phyloP scores from a whole-genome alignment of 441 rosid genomes.

The Populus hybrid region DNA sequence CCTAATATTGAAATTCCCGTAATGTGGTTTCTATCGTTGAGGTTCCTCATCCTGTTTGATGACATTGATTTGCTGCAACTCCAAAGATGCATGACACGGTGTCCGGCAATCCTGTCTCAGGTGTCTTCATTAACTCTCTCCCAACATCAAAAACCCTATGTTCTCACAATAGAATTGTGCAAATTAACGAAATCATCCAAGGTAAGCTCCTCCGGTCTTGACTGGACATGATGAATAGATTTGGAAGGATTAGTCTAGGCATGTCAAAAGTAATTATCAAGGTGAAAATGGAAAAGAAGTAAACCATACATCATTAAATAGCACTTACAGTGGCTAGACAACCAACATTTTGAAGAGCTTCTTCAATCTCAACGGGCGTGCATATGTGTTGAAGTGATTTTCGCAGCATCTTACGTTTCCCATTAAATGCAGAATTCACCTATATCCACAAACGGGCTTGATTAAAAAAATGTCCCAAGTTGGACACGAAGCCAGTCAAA shows the following conservation, averaged over 20 bases:
- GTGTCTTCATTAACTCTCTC: neutral
- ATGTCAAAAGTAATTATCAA: neutral
- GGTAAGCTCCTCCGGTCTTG: constrained; percentile 92
- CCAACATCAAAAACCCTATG: neutral
- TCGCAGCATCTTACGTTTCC: constrained; percentile 87
- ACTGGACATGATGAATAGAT: constrained; percentile 36
- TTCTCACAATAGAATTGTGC: constrained; percentile 50
- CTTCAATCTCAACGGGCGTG: constrained; percentile 63
- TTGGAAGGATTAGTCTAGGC: neutral
- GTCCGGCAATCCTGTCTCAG: neutral
- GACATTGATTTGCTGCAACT: neutral
- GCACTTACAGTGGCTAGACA: constrained; percentile 64
- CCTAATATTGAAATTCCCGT: neutral
- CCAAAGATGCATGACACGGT: neutral
- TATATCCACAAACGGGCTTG: constrained; percentile 13
- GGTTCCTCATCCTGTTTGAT: neutral
- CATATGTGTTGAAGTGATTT: constrained; percentile 75
- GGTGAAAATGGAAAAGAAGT: neutral
- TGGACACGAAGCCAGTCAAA: neutral
- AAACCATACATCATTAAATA: neutral
- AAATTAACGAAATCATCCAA: constrained; percentile 75
- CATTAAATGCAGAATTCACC: constrained; percentile 92
- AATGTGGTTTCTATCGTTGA: neutral
- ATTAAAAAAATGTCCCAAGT: constrained; percentile 1
- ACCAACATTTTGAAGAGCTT: constrained; percentile 66